These are phyloP conservation scores for Fabrea salina DNA, from an alignment of 169 alveolate species.

Conservation along the genomic window DNA sequence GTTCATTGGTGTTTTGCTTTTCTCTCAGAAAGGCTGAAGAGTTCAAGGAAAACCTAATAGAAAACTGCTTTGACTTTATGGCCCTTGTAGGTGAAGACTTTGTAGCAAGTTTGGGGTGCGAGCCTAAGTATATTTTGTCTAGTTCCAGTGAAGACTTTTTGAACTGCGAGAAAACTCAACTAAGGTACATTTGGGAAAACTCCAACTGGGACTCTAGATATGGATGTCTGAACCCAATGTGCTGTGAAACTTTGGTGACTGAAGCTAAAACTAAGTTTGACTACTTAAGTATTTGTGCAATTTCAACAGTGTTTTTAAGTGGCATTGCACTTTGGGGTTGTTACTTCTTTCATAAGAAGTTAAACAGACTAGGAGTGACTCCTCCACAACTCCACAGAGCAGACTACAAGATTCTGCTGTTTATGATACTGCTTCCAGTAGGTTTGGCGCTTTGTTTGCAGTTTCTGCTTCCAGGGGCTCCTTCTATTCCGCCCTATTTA, in stretches of 20 bases:
- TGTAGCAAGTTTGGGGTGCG: not conserved
- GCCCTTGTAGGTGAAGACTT: not conserved
- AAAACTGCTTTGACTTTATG: constrained; percentile 15
- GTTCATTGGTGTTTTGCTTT: not conserved
- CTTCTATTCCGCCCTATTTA: too few species aligned
- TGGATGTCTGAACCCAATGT: not conserved
- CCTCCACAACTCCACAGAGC: too few species aligned
- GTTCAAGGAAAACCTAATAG: constrained; percentile 11
- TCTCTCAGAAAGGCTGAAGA: not conserved
- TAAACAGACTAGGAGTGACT: too few species aligned
- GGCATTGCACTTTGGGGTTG: not conserved
- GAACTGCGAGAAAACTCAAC: not conserved
- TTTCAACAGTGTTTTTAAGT: not conserved
- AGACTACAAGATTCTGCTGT: too few species aligned
- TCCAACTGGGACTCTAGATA: not conserved
- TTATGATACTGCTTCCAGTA: too few species aligned
- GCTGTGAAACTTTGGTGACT: not conserved
- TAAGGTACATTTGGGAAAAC: not conserved
- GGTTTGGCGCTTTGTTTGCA: too few species aligned
- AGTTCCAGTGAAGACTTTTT: not conserved
- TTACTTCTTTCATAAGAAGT: too few species aligned
- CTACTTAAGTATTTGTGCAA: not conserved
- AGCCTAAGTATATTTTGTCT: not conserved
- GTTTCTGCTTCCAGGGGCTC: too few species aligned
- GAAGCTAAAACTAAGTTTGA: constrained; percentile 10